phyloP scores from a whole-genome alignment of 164 flowering plant species.

The Vitis labrusca region DNA sequence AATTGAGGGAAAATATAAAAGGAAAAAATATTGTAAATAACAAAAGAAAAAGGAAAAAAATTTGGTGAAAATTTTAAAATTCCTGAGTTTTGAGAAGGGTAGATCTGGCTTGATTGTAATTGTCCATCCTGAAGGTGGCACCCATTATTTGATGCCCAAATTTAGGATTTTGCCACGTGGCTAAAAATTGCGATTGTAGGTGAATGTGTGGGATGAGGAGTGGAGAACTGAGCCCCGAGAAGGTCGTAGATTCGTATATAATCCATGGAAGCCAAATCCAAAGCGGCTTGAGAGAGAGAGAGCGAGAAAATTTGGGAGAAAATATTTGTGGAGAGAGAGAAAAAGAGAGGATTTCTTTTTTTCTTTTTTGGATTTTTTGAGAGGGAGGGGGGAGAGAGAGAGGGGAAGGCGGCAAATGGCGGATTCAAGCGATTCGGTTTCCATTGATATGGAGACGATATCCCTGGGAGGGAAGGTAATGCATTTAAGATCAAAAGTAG shows the following conservation, averaged over 20 bases:
- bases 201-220: constrained; percentile 10
- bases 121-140: neutral
- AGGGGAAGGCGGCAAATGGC: constrained; percentile 32
- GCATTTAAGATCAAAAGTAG: constrained; percentile 5
- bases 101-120: too few species aligned
- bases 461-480: constrained; percentile 54
- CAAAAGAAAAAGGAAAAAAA: too few species aligned
- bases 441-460: constrained; percentile 51
- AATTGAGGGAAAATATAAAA: too few species aligned
- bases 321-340: constrained; percentile 14
- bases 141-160: neutral
- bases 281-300: neutral
- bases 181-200: neutral
- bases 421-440: constrained; percentile 54
- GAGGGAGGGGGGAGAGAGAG: constrained; percentile 10
- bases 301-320: neutral
- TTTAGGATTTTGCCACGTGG: neutral
- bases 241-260: constrained; percentile 9
- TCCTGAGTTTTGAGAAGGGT: too few species aligned
- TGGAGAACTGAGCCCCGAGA: neutral
- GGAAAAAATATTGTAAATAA: too few species aligned
- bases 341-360: neutral
- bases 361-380: neutral
- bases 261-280: constrained; percentile 20
- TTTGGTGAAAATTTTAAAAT: too few species aligned